These are phyloP conservation scores for Monsonia emarginata DNA, from an alignment of 441 rosid species.

Conservation along the genomic window DNA sequence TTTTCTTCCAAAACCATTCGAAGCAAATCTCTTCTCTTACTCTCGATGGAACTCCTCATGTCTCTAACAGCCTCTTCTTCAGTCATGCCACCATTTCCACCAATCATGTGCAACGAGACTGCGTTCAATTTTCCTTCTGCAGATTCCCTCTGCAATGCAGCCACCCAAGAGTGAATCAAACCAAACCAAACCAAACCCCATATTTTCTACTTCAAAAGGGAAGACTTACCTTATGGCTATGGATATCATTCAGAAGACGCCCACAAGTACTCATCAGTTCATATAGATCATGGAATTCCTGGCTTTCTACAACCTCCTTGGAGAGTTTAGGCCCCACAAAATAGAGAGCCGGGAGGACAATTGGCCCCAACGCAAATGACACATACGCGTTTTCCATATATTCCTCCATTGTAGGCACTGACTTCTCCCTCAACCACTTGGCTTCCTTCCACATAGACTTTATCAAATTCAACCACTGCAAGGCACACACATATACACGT, in stretches of 20 bases:
- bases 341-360: constrained; percentile 55
- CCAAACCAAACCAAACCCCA: too few relatives aligned
- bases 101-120: constrained; percentile 41
- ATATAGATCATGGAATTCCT: constrained; percentile 32
- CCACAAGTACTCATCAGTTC: constrained; percentile 59
- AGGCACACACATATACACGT: neutral
- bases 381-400: constrained; percentile 57
- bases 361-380: constrained; percentile 74
- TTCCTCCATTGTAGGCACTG: constrained; percentile 49
- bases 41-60: constrained; percentile 23
- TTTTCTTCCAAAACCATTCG: constrained; percentile 44
- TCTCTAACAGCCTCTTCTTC: constrained; percentile 33
- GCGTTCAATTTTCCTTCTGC: constrained; percentile 60
- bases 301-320: constrained; percentile 30
- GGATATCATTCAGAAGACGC: constrained; percentile 68
- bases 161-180: too few relatives aligned
- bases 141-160: constrained; percentile 69
- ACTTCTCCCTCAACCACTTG: constrained; percentile 38
- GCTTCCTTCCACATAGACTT: constrained; percentile 60
- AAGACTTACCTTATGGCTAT: constrained; percentile 42
- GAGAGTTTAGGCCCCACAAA: constrained; percentile 55
- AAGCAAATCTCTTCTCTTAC: constrained; percentile 37
- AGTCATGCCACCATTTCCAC: constrained; percentile 19
- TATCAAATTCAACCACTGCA: constrained; percentile 74
- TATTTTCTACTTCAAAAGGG: neutral